Conservation (phyloP, 2,329 filamentous ascomycete genomes). For the Cercospora sp. region DNA sequence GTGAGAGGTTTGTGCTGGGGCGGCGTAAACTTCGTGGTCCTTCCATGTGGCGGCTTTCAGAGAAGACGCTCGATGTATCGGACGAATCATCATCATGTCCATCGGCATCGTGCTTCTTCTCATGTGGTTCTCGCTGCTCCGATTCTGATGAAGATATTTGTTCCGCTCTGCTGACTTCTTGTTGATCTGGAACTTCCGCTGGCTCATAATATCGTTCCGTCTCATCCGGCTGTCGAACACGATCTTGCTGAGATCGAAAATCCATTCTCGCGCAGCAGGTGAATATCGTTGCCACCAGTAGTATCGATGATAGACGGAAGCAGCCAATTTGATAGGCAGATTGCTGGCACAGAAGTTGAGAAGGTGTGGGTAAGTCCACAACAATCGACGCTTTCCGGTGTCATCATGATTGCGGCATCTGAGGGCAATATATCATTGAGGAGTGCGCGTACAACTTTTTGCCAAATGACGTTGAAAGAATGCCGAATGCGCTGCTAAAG, state of each 20-base stretch:
- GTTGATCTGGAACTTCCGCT: background rate
- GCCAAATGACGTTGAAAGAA: background rate
- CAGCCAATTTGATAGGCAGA: background rate
- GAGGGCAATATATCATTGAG: background rate
- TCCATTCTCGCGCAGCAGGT: constrained; percentile 1
- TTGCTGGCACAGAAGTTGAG: background rate
- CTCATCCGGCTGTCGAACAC: constrained; percentile 4
- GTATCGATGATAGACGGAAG: background rate
- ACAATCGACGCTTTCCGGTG: background rate
- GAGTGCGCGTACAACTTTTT: constrained; percentile 2
- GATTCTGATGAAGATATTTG: background rate
- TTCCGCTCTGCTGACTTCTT: constrained; percentile 5
- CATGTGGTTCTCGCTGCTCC: background rate
- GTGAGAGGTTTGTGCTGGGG: constrained; percentile 22
- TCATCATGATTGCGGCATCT: background rate
- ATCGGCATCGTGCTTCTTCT: background rate
- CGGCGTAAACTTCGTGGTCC: constrained; percentile 23
- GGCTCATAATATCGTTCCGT: constrained; percentile 5
- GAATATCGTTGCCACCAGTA: background rate
- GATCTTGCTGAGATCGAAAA: constrained; percentile 8
- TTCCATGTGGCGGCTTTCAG: constrained; percentile 29
- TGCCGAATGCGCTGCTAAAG: constrained; percentile 7
- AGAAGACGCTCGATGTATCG: constrained; percentile 25
- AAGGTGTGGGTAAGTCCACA: background rate
- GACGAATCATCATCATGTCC: constrained; percentile 18